Conservation (phyloP, 129 eudicot genomes). For the Pulicaria dysenterica region DNA sequence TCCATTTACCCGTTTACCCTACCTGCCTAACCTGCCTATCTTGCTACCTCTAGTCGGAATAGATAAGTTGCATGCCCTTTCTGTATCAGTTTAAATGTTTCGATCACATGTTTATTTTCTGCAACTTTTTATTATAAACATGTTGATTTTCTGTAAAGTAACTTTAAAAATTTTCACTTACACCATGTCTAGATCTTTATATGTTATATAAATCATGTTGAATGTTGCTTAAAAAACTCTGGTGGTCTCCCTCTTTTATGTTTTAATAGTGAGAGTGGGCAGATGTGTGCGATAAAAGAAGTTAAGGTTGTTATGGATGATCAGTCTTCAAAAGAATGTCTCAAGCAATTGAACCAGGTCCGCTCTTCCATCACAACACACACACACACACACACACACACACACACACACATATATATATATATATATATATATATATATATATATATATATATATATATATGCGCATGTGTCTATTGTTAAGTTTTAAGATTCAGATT, state of each 20-base stretch:
- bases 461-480: neutral
- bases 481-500: neutral
- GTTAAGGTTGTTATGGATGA: conserved; percentile 77
- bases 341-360: conserved; percentile 96
- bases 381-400: too few relatives aligned
- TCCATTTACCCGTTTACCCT: too few relatives aligned
- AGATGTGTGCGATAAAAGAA: conserved; percentile 97
- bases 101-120: neutral
- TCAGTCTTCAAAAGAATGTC: conserved; percentile 76
- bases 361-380: conserved; percentile 1
- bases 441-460: neutral
- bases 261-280: conserved; percentile 77
- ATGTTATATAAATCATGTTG: conserved; percentile 5
- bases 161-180: conserved; percentile 3
- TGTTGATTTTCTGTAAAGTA: neutral
- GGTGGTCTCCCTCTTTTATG: conserved; percentile 22
- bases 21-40: too few relatives aligned
- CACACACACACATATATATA: neutral
- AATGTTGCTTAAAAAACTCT: conserved; percentile 17
- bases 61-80: neutral
- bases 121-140: neutral
- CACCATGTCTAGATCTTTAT: neutral
- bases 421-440: neutral
- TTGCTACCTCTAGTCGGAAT: too few relatives aligned
- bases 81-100: neutral